Evolutionary conservation across 495 filamentous ascomycete species (phyloP), one percentile per base, ranked within the genome.

Genomic region (Talaromyces adpressus): DNA sequence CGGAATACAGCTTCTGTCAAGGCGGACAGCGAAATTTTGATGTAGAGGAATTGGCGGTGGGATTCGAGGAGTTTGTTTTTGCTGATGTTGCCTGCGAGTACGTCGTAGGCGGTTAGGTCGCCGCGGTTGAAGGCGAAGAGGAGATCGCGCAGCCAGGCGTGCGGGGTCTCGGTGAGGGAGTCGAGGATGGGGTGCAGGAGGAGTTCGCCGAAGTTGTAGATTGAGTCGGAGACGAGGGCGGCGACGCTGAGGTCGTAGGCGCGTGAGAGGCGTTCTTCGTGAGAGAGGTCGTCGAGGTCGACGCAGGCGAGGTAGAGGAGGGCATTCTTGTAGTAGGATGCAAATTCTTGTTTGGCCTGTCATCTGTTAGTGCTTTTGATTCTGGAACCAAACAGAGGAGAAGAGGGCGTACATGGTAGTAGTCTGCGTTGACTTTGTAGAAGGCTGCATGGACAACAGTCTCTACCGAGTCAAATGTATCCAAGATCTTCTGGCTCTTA

Each of bases 121-220:
- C 94, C 94, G 47, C 92, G 87, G 82, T 99, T 99, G 82, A 98
- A 98, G 54, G 93, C 93, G 70, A 96, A 96, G 59, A 99, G 85
- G 11, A 99, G 87, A 22, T 97, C 90, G 61, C 90, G 89, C 29
- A 99, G 85, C 94, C 94, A 99, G 67, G 79, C 76, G 71, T 89
- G 82, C 52, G 79, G 73, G 36, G 86, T 84, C 59, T 85, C 78
- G 52, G 77, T 81, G 61, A 99, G 83, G 6, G 90, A 86, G 70
- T 97, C 89, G 62, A 98, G 87, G 70, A 99, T 95, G 6, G 94
- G 95, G 78, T 99, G 94, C 63, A 98, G 86, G 22, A 99, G 87
- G 5, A 99, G 91, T 81, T 99, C 94, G 75, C 94, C 94, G 65
- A 99, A 99, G 82, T 98, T 99, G 84, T 98, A 98, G 79, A 98